Evolutionary conservation across 2,329 filamentous ascomycete genomes (phyloP).

Genomic region (Pleomassaria siparia): DNA sequence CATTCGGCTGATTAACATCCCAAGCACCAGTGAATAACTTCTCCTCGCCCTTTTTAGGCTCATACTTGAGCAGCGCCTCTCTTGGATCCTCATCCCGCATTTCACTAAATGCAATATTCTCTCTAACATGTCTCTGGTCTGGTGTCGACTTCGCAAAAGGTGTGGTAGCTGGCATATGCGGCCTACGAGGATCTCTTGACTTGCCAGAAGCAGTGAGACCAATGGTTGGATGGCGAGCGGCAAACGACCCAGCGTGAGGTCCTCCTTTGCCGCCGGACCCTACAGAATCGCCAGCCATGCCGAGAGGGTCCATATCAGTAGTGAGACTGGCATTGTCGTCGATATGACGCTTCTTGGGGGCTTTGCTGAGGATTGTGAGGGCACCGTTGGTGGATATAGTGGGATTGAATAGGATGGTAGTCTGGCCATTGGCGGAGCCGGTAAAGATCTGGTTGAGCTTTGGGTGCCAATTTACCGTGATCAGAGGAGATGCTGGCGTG

Average conservation of each 20-base stretch:
- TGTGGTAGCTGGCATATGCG: constrained; percentile 80
- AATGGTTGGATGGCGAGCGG: constrained; percentile 66
- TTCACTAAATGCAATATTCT: constrained; percentile 83
- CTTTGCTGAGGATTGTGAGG: constrained; percentile 85
- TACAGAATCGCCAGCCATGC: constrained; percentile 81
- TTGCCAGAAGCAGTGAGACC: constrained; percentile 78
- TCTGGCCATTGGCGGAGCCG: constrained; percentile 87
- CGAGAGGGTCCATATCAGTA: constrained; percentile 69
- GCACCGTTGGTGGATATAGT: constrained; percentile 79
- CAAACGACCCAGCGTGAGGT: constrained; percentile 47
- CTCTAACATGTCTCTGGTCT: constrained; percentile 83
- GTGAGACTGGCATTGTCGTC: constrained; percentile 90
- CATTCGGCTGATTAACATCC: constrained; percentile 87
- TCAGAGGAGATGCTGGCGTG: constrained; percentile 79
- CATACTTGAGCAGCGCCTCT: constrained; percentile 92
- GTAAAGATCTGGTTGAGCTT: constrained; percentile 96
- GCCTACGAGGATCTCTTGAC: constrained; percentile 76
- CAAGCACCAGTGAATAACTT: constrained; percentile 94
- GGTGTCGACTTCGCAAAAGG: constrained; percentile 90
- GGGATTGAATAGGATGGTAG: constrained; percentile 88
- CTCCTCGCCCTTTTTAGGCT: constrained; percentile 87
- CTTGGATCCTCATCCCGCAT: constrained; percentile 97
- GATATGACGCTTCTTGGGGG: constrained; percentile 91
- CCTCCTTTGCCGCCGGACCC: constrained; percentile 58
- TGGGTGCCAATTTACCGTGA: constrained; percentile 86